Base-by-base conservation (phyloP, 2,329 filamentous ascomycete species). In the Cladophialophora carrionii region DNA sequence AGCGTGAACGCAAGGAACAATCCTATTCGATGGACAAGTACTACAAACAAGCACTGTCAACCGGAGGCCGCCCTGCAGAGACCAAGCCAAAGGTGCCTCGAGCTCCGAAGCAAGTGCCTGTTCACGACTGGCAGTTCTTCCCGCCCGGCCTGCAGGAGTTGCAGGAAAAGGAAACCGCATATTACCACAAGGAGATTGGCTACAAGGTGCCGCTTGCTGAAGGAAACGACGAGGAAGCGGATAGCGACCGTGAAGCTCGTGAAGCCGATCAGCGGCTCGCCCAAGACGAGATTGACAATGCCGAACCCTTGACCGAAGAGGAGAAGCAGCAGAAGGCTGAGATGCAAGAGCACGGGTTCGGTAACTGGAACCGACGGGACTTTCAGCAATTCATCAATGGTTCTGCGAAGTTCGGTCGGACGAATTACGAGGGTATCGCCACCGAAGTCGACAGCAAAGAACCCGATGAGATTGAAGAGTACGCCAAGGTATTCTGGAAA, bases 11-110 rank as follows among this genome's bases (percentile, higher is more conserved):
- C 73, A 99, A 98, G 78, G 94, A 98, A 75, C 92, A 97, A 76
- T 92, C 92, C 4, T 99, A 99, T 76, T 97, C 94, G 0, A 96
- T 99, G 82, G 96, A 99, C 77, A 96, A 97, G 78, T 99, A 99
- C 80, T 99, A 98, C 80, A 90, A 94, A 70, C 89, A 96, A 73
- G 91, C 92, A 9, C 85, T 99, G 74, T 90, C 90, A 72, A 95
- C 91, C 60, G 88, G 92, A 77, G 87, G 89, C 41, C 89, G 88
- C 26, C 67, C 67, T 8, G 88, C 91, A 46, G 92, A 97, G 68
- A 85, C 90, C 29, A 97, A 97, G 77, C 93, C 94, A 8, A 96
- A 96, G 79, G 91, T 95, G 22, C 96, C 95, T n/a, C 88, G 93
- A 62, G 92, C 95, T 9, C 95, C 95, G 0, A 96, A 96, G 79